Evolutionary conservation across 352 stramenopile species (phyloP).

Genomic region (Globisporangium alternatum): DNA sequence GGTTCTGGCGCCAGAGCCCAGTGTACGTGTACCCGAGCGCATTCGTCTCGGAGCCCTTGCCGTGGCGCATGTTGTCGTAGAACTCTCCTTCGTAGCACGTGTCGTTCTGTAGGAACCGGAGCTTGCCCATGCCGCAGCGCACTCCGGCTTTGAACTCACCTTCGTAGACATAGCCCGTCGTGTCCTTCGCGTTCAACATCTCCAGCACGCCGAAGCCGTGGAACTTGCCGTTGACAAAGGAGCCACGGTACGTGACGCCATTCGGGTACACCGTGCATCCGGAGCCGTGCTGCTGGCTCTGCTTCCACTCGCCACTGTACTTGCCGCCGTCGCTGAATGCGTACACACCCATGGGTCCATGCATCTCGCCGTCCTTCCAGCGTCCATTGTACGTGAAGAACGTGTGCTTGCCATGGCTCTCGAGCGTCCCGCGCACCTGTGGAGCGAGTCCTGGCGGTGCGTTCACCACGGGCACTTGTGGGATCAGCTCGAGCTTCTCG

Average conservation of each 20-base stretch:
- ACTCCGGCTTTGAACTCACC: slow-evolving; percentile 48
- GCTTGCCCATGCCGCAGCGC: slow-evolving; percentile 44
- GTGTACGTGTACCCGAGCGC: slow-evolving; percentile 54
- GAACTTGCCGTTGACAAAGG: slow-evolving; percentile 51
- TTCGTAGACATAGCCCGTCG: slow-evolving; percentile 47
- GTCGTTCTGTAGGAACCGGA: slow-evolving; percentile 39
- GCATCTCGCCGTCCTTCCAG: slow-evolving; percentile 73
- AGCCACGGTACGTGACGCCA: slow-evolving; percentile 64
- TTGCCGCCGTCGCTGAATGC: slow-evolving; percentile 68
- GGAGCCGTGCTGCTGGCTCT: slow-evolving; percentile 37
- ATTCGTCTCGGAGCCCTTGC: slow-evolving; percentile 61
- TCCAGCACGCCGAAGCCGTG: slow-evolving; percentile 67
- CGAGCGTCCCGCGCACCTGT: slow-evolving; percentile 51
- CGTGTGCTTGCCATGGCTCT: slow-evolving; percentile 60
- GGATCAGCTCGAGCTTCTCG: slow-evolving; percentile 52
- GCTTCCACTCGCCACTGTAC: slow-evolving; percentile 54
- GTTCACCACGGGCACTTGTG: slow-evolving; percentile 25
- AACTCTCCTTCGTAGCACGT: slow-evolving; percentile 68
- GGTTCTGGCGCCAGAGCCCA: slow-evolving; percentile 50
- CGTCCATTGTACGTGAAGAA: slow-evolving; percentile 70
- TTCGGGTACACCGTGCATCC: slow-evolving; percentile 64
- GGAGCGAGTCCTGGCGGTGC: slow-evolving; percentile 58
- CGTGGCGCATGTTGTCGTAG: slow-evolving; percentile 56
- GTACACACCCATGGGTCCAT: slow-evolving; percentile 58
- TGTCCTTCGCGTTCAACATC: slow-evolving; percentile 18